Base-by-base conservation (phyloP, 2,329 filamentous ascomycete species). In the Neodidymelliopsis sp. region DNA sequence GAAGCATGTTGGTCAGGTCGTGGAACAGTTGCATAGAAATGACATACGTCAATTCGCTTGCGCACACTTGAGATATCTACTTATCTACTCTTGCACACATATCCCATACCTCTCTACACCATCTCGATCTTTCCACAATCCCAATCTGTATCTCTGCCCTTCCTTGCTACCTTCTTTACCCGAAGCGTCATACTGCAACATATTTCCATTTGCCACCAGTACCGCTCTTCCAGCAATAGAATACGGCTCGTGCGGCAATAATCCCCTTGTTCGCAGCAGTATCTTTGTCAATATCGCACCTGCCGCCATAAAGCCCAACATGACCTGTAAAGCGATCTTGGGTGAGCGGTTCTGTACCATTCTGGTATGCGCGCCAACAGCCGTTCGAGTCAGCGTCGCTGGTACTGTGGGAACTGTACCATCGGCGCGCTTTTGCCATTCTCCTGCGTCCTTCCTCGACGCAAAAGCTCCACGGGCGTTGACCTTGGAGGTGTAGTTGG, bases 301-400 rank as follows among this genome's bases (percentile, higher is more conserved):
- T 2, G 10, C 22, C 3, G 22, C 40, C 22, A 44, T 34, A 23
- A 29, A 29, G n/a, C 13, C 40, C 10, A 44, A 15, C 30, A 29
- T 35, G 12, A 23, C 40, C 12, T 44, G 40, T 11, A 29, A 19
- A 5, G 40, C 30, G 6, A 44, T 44, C n/a, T 44, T 44, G 6
- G 23, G 30, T 3, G 19, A 20, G 4, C 12, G 8, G 30, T 44
- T 29, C 13, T 36, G 40, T 13, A n/a, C 22, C n/a, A 44, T 15
- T n/a, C 30, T 30, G 13, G 23, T 16, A 13, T 16, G 23, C 2
- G 40, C 38, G 11, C 22, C 27, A 6, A 11, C 40, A 22, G 7
- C 29, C 2, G 22, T 35, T 16, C 16, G 30, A n/a, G 18, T 43
- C n/a, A 34, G 13, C 19, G 20, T 28, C 6, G 40, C 20, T 9